phyloP scores from a whole-genome alignment of 331 rosid genomes.

The Rhamnella rubrinervis region DNA sequence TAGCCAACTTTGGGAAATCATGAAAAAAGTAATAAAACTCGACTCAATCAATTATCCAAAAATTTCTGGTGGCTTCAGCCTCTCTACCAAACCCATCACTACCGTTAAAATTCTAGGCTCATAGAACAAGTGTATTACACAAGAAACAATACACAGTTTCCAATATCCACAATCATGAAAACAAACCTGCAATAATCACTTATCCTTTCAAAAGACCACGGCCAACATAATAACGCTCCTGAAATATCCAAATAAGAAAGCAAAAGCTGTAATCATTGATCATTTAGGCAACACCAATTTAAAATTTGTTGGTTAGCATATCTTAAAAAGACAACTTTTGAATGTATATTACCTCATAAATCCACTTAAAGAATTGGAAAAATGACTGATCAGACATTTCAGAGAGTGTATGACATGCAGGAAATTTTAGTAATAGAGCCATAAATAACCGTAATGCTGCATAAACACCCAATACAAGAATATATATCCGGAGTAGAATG shows the following conservation, averaged over 20 bases:
- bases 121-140: no score
- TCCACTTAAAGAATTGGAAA: constrained; percentile 98
- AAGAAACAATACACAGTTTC: no score
- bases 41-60: not conserved
- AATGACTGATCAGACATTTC: constrained; percentile 88
- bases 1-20: no score
- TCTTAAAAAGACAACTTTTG: constrained; percentile 4
- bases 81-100: no score
- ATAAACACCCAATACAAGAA: constrained; percentile 78
- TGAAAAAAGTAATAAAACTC: not conserved
- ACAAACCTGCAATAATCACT: constrained; percentile 86
- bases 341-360: constrained; percentile 63
- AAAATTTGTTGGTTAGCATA: constrained; percentile 10
- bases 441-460: constrained; percentile 64
- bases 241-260: constrained; percentile 31
- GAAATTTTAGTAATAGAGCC: constrained; percentile 69
- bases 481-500: constrained; percentile 89
- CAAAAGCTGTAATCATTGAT: constrained; percentile 10
- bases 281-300: constrained; percentile 19
- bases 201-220: constrained; percentile 88
- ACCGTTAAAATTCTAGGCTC: no score
- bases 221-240: constrained; percentile 96
- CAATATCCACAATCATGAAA: not conserved
- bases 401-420: constrained; percentile 83
- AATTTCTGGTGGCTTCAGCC: no score